Evolutionary conservation across 768 basidiomycete genomes (phyloP).

Genomic region (Hygrophoropsis aurantiaca): DNA sequence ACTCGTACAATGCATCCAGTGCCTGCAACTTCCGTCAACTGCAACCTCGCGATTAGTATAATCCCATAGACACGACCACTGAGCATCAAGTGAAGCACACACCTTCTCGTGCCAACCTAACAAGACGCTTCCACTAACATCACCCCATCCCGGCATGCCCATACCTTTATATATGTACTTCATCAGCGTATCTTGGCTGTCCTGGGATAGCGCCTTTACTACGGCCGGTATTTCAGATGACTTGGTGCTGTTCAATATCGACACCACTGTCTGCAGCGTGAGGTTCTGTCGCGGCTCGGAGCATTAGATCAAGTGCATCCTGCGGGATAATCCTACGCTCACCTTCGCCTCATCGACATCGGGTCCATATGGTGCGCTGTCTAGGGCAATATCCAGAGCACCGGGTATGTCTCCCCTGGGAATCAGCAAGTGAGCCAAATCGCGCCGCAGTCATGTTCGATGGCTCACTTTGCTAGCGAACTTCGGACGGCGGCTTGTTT

Average conservation of each 20-base stretch:
- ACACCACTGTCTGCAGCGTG: constrained; percentile 76
- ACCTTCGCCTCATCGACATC: constrained; percentile 92
- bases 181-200: constrained; percentile 90
- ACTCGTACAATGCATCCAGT: constrained; percentile 93
- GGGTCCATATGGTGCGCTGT: constrained; percentile 86
- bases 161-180: constrained; percentile 99
- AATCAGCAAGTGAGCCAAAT: neutral
- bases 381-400: constrained; percentile 69
- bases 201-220: constrained; percentile 69
- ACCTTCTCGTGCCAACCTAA: constrained; percentile 97
- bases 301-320: neutral
- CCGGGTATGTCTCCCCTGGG: constrained; percentile 73
- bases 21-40: constrained; percentile 93
- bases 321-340: constrained; percentile 12
- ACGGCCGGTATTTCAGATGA: constrained; percentile 79
- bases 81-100: constrained; percentile 15
- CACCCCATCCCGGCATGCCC: constrained; percentile 61
- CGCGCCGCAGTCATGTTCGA: neutral
- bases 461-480: constrained; percentile 68
- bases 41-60: constrained; percentile 2
- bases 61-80: neutral
- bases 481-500: constrained; percentile 71
- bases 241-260: constrained; percentile 93
- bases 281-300: constrained; percentile 51
- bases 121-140: constrained; percentile 64